Base-by-base conservation (phyloP, 306 rosid species). In the Acmispon strigosus region DNA sequence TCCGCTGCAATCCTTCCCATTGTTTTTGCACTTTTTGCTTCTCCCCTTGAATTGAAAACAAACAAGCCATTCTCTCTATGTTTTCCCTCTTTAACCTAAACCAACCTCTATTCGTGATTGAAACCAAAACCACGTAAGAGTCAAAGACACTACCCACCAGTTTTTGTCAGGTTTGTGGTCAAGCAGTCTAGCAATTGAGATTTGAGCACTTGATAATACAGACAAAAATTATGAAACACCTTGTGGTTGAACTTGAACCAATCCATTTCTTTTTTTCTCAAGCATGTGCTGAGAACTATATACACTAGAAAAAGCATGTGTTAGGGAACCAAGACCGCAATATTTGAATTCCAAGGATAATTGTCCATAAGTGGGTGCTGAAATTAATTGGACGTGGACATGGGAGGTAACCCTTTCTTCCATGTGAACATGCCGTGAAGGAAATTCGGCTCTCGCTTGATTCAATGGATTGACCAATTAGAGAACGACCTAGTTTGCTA, bases 401-500 rank as follows among this genome's bases (percentile, higher is more conserved):
- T 34, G 27, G 12, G 34, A 14, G 6, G 14, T 34, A 37, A 51
- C 42, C 49, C 5, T 13, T 69, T 53, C 27, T 58, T 52, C 41
- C 12, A 55, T 66, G 75, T 67, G 82, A 76, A 66, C 73, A 29
- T 48, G 51, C 49, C 62, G 10, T 29, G 37, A 18, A 19, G 7
- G 42, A n/a, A 36, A 32, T 59, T 13, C 16, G 62, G n/a, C 13
- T 37, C 37, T 18, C 8, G 2, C 2, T 36, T 55, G 0, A 62
- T 81, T 66, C 85, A 66, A 43, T 76, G 76, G 45, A 76, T 39
- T 76, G 73, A 72, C 76, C 72, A 54, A 62, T 37, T 45, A 18
- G 16, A 18, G 27, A 13, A 17, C 0, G 10, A 10, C 29, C 34
- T 37, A 42, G 45, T 66, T 45, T 47, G 37, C 16, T 11, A 20